These are phyloP conservation scores for Aaosphaeria arxii DNA, from an alignment of 2,329 filamentous ascomycete genomes.

Conservation along the genomic window DNA sequence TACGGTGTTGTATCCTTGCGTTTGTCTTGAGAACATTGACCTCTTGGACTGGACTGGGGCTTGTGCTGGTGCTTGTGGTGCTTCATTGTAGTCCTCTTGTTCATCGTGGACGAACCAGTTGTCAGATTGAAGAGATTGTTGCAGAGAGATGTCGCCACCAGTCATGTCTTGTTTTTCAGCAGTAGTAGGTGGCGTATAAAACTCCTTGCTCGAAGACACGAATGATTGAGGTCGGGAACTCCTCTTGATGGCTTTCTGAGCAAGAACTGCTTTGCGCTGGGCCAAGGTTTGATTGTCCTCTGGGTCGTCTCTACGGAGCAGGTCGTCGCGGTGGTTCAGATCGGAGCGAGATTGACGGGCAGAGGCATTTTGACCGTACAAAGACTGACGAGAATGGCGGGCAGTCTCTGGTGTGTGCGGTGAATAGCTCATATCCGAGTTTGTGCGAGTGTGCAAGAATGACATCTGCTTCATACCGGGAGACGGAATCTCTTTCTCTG, in stretches of 20 bases:
- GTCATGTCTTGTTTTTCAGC: slow-evolving; percentile 12
- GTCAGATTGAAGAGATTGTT: slow-evolving; percentile 40
- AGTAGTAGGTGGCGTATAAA: slow-evolving; percentile 24
- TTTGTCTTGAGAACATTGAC: slow-evolving; percentile 20
- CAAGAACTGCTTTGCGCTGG: slow-evolving; percentile 31
- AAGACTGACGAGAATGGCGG: slow-evolving; percentile 56
- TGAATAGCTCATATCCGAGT: slow-evolving; percentile 54
- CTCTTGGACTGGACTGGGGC: slow-evolving; percentile 7
- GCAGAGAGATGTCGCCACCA: slow-evolving; percentile 29
- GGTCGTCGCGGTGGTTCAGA: slow-evolving; percentile 31
- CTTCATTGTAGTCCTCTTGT: slow-evolving; percentile 7
- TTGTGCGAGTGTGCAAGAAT: slow-evolving; percentile 77
- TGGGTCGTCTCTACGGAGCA: slow-evolving; percentile 20
- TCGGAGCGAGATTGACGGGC: slow-evolving; percentile 36
- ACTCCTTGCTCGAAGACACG: slow-evolving; percentile 28
- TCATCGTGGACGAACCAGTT: slow-evolving; percentile 46
- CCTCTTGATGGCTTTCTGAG: slow-evolving; percentile 32
- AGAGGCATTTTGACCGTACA: slow-evolving; percentile 35
- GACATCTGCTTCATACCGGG: slow-evolving; percentile 57
- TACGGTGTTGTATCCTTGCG: slow-evolving; percentile 25
- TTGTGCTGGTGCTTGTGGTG: slow-evolving; percentile 2
- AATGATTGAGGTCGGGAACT: slow-evolving; percentile 25
- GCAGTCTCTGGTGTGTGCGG: slow-evolving; percentile 50
- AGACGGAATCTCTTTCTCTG: slow-evolving; percentile 25
- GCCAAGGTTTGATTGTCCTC: slow-evolving; percentile 28